Evolutionary conservation across 352 stramenopile genomes (phyloP).

Genomic region (Phytophthora sansomeana): DNA sequence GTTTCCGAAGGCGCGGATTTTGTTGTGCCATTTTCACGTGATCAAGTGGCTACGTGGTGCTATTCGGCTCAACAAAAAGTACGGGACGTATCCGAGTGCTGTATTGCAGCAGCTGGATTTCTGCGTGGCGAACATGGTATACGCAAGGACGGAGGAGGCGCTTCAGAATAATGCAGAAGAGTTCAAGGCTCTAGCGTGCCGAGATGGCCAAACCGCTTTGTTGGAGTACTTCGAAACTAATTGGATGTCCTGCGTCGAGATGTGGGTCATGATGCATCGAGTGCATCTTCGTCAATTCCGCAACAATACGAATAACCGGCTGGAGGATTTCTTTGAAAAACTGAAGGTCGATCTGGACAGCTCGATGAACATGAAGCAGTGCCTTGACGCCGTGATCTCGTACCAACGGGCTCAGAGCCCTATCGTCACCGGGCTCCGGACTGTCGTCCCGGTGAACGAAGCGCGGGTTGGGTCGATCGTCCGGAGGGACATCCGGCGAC

Average conservation of each 20-base stretch:
- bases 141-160: not conserved
- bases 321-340: conserved; percentile 9
- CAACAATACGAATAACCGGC: conserved; percentile 9
- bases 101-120: not conserved
- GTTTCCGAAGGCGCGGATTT: not conserved
- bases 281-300: not conserved
- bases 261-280: conserved; percentile 4
- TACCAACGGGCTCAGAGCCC: no score
- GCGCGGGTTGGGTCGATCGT: no score
- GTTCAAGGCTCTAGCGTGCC: not conserved
- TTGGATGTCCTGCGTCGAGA: not conserved
- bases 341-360: conserved; percentile 4
- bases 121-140: not conserved
- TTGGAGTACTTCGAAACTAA: conserved; percentile 8
- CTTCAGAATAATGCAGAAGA: not conserved
- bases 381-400: no score
- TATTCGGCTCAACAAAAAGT: conserved; percentile 9
- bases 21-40: conserved; percentile 12
- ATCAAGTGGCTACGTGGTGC: conserved; percentile 2
- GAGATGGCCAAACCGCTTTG: not conserved
- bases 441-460: no score
- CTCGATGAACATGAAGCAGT: not conserved
- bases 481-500: no score
- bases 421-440: no score
- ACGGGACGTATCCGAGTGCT: conserved; percentile 1